Evolutionary conservation across 2,329 filamentous ascomycete genomes (phyloP), one percentile per base, ranked within the genome.

Genomic region (Rutstroemia sp.): DNA sequence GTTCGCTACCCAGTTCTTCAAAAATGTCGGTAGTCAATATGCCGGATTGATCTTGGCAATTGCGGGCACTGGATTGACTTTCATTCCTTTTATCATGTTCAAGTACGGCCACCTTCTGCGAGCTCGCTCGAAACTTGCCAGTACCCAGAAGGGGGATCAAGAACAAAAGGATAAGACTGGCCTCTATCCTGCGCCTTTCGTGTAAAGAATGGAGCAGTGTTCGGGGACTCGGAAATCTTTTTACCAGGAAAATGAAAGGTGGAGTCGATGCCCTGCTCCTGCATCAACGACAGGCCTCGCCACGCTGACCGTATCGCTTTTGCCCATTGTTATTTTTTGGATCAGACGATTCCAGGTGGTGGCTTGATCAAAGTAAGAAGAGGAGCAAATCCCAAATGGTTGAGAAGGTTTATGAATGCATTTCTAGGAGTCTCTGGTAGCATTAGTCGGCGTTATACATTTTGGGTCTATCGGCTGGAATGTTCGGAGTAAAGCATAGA

Each of bases 41-140:
- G 55, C 55, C 6, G 48, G 55, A 16, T 37, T 51, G 12, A 54
- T 57, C 14, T 48, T 51, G n/a, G 55, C 55, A 5, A 30, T 57
- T 21, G 42, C 48, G 17, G 50, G 34, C 17, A 48, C 41, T 4
- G 55, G 9, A 12, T 57, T 51, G 23, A 48, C 48, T 10, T 30
- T 46, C 0, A 53, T 54, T 48, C 55, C 55, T 4, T 57, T 57
- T 39, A 12, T 57, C 12, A 53, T 57, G 49, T 57, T 38, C 27
- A 57, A 57, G 17, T 57, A 54, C 10, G 55, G 55, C 14, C 49
- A 48, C 37, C 42, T 51, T 27, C 17, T 56, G 16, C 7, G 54
- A 41, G 67, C 71, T 46, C 77, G 71, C 67, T 84, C 79, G 70
- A 69, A 73, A 46, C 82, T 78, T 62, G 82, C 82, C 9, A 47